Evolutionary conservation across 495 filamentous ascomycete species (phyloP).

Genomic region (Penicillium steckii): DNA sequence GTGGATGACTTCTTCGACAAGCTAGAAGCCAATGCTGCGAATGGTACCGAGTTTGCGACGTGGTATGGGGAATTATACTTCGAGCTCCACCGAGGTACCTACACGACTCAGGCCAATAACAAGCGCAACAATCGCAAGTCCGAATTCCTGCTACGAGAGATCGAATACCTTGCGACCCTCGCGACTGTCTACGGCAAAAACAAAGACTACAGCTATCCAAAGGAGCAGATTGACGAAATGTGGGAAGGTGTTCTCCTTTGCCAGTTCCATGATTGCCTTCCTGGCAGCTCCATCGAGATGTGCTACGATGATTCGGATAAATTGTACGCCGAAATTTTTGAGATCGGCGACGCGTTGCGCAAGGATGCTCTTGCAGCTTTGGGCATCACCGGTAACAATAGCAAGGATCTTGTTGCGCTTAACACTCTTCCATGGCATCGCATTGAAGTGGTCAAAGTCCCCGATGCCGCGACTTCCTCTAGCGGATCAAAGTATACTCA

Average conservation of each 20-base stretch:
- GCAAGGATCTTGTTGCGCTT: slow-evolving; percentile 50
- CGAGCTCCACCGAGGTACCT: slow-evolving; percentile 92
- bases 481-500: slow-evolving; percentile 45
- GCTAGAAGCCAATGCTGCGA: slow-evolving; percentile 68
- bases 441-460: slow-evolving; percentile 65
- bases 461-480: slow-evolving; percentile 29
- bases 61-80: slow-evolving; percentile 99
- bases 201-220: slow-evolving; percentile 77
- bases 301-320: slow-evolving; percentile 91
- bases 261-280: slow-evolving; percentile 96
- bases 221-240: slow-evolving; percentile 85
- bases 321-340: slow-evolving; percentile 81
- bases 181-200: slow-evolving; percentile 66
- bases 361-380: slow-evolving; percentile 65
- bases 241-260: slow-evolving; percentile 87
- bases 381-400: slow-evolving; percentile 48
- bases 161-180: slow-evolving; percentile 86
- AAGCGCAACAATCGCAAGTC: slow-evolving; percentile 88
- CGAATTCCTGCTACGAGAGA: slow-evolving; percentile 78
- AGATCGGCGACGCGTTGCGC: slow-evolving; percentile 68
- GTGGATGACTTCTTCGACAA: slow-evolving; percentile 95
- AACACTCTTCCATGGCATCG: slow-evolving; percentile 87
- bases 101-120: slow-evolving; percentile 96
- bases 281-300: slow-evolving; percentile 96
- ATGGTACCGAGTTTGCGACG: slow-evolving; percentile 79